A percentile compares a stretch with the other conserved stretches of the same genome.
These are phyloP conservation scores for Chytriomyces hyalinus DNA, from an alignment of 192 early-diverging fungal species.

Conservation along the genomic window DNA sequence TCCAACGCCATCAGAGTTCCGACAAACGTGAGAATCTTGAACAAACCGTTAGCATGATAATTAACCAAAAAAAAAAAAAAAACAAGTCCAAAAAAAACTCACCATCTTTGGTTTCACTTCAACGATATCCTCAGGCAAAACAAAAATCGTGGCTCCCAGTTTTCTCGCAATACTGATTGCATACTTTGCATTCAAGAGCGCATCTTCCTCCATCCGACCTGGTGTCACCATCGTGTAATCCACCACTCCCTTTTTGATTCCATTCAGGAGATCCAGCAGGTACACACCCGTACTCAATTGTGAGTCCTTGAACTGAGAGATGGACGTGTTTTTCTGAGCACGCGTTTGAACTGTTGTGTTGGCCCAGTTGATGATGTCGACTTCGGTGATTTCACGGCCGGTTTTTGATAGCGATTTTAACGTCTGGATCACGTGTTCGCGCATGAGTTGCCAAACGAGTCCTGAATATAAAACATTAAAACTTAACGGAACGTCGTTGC, in stretches of 20 bases:
- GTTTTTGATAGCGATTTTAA: conserved; percentile 69
- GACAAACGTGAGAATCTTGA: conserved; percentile 91
- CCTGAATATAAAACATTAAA: conserved; percentile 12
- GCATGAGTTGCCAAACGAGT: conserved; percentile 99
- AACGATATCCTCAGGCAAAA: conserved; percentile 97
- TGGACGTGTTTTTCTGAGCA: conserved; percentile 70
- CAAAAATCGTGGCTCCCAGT: conserved; percentile 98
- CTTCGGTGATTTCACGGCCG: conserved; percentile 86
- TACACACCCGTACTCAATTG: conserved; percentile 79
- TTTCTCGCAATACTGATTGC: conserved; percentile 99
- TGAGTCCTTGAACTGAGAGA: conserved; percentile 86
- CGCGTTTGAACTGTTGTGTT: conserved; percentile 74
- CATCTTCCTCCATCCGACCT: conserved; percentile 80
- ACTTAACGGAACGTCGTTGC: no score
- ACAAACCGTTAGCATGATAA: neutral
- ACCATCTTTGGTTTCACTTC: conserved; percentile 97
- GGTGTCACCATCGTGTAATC: conserved; percentile 83
- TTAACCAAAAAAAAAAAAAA: neutral
- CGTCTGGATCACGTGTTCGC: conserved; percentile 93
- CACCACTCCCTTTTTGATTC: conserved; percentile 89
- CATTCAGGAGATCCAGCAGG: conserved; percentile 90
- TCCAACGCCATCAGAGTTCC: conserved; percentile 91
- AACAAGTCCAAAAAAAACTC: conserved; percentile 29
- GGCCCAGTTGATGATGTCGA: conserved; percentile 95
- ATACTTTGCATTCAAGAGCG: conserved; percentile 91